Evolutionary conservation across 2,329 filamentous ascomycete genomes (phyloP), one percentile per base, ranked within the genome.

Genomic region (Neonectria sp.): DNA sequence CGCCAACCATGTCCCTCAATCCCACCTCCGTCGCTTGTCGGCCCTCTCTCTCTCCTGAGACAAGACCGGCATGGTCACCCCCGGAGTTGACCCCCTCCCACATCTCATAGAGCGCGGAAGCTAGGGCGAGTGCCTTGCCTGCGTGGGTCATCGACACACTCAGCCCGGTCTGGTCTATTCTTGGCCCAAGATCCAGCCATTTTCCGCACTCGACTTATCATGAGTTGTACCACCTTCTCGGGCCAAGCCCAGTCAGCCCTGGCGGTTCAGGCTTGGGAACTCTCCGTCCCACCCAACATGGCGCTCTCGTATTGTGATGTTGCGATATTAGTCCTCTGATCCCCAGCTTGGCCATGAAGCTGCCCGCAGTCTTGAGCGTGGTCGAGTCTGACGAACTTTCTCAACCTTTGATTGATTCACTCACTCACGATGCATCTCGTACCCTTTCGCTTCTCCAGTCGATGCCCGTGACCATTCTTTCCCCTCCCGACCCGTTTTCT

Each of bases 121-220:
- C 37, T 65, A 48, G 56, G 25, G 25, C 56, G 40, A 60, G 57
- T 60, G 63, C 58, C 57, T 60, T 53, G 58, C 58, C 58, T 66
- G 63, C 57, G 63, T 60, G 55, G 46, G 40, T 35, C 52, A 40
- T 48, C 13, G 46, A 33, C 52, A 48, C 58, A 59, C 63, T 62
- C 63, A 66, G 58, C 63, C 63, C 52, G 25, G 63, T 37, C 21
- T 40, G 29, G 35, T 57, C 63, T 66, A 66, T 66, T 66, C 63
- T 66, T 62, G 58, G 61, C 63, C 57, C 46, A 37, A 49, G 52
- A 61, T 48, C 53, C 53, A n/a, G 24, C 49, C n/a, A 48, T 60
- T 29, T 45, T 33, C 15, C 24, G 27, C 24, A 40, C 52, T 40
- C n/a, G 25, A 56, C 60, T 40, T 57, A 46, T 60, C 56, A 60